Evolutionary conservation across 257 asterid species (phyloP), one percentile per base, ranked within the genome.

Genomic region (Lantana camara): DNA sequence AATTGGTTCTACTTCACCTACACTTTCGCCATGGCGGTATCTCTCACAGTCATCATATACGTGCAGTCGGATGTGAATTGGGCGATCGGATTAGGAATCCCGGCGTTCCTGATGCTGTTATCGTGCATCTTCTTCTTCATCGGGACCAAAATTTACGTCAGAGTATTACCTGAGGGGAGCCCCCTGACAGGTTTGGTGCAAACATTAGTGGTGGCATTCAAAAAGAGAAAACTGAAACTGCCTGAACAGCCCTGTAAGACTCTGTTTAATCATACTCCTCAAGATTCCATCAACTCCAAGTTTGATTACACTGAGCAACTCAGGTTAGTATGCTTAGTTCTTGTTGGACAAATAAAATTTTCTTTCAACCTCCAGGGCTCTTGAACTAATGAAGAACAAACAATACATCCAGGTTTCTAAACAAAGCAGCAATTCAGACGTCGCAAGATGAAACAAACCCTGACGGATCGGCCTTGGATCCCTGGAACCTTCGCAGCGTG

Each of bases 1-100:
- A 77, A 77, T 21, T 73, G 82, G 79, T 77, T 68, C 73, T 73
- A 64, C 5, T 73, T 77, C 68, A 60, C 79, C 47, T 73, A 47
- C 74, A 77, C 82, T 7, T 73, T 73, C 23, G 79, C 79, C 19
- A 68, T 69, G 79, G 65, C 69, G 60, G 5, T 77, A 3, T 73
- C 79, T 8, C 35, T 73, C 16, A 73, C 79, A 0, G 40, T 60
- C 48, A 69, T 73, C 42, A 74, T 77, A 5, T 73, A 73, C 45
- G 71, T 77, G 24, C 82, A 77, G 40, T 54, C 82, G 15, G 57
- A 69, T 5, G 1, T 77, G 64, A 73, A 58, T 49, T 77, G 73
- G 82, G 73, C 69, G 4, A 59, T 73, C 35, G 79, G 82, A 20
- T 57, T 69, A 57, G 82, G 68, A 8, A 73, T 77, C 27, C 79